phyloP scores from a whole-genome alignment of 192 early-diverging fungal genomes.

The Geranomyces variabilis region DNA sequence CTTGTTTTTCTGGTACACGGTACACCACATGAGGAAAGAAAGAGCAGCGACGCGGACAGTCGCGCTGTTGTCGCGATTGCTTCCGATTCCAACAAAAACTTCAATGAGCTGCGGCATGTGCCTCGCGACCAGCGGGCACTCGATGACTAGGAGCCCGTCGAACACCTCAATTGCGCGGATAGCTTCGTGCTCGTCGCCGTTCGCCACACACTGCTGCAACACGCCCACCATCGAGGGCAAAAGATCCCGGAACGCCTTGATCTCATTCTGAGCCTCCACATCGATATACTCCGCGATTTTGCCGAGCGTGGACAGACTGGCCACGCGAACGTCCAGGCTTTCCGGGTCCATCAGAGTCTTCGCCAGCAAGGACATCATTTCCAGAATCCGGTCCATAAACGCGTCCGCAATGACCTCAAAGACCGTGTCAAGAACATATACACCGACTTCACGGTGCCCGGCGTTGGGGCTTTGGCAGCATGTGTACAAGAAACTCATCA shows the following conservation, averaged over 20 bases:
- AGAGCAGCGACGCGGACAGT: conserved; percentile 77
- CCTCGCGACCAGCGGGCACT: conserved; percentile 76
- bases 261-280: conserved; percentile 63
- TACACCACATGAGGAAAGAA: conserved; percentile 78
- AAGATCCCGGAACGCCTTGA: conserved; percentile 72
- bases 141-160: conserved; percentile 72
- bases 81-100: conserved; percentile 76
- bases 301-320: conserved; percentile 75
- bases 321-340: conserved; percentile 76
- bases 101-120: conserved; percentile 80
- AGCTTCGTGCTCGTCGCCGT: conserved; percentile 75
- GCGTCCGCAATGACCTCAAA: conserved; percentile 84
- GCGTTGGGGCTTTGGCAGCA: conserved; percentile 74
- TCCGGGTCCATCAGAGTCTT: conserved; percentile 80
- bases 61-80: conserved; percentile 70
- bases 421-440: conserved; percentile 83
- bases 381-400: conserved; percentile 60
- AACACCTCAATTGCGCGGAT: conserved; percentile 86
- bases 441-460: conserved; percentile 82
- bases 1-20: conserved; percentile 78
- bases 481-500: conserved; percentile 79
- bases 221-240: conserved; percentile 87
- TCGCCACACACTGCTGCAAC: conserved; percentile 74
- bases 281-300: conserved; percentile 85
- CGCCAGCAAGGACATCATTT: conserved; percentile 77